phyloP scores from a whole-genome alignment of 169 alveolate genomes.

The Perkinsus olseni region DNA sequence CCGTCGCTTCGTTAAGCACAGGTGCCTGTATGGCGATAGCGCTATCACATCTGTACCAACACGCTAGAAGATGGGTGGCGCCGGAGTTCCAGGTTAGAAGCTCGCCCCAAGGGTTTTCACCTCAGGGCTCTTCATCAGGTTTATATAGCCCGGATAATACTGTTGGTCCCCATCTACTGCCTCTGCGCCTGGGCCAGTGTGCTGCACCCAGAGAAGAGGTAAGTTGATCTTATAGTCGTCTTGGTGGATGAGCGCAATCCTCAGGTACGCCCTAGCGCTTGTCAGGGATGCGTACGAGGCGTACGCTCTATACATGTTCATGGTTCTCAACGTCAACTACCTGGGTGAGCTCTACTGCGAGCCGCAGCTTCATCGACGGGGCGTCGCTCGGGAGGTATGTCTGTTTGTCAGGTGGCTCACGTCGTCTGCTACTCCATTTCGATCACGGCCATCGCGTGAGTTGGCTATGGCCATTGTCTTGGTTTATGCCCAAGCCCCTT shows the following conservation, averaged over 20 bases:
- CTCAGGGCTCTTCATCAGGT: background rate
- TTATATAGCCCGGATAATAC: background rate
- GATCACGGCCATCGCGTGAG: background rate
- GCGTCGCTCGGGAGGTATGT: background rate
- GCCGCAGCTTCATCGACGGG: no score
- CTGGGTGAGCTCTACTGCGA: background rate
- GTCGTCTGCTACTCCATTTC: background rate
- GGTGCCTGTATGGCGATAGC: background rate
- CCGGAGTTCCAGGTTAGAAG: background rate
- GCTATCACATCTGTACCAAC: background rate
- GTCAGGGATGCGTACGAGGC: background rate
- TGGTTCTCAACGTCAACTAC: background rate
- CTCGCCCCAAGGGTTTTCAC: background rate
- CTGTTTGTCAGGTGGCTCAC: background rate
- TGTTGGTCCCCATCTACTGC: background rate
- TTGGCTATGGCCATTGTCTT: background rate
- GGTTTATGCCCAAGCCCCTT: background rate
- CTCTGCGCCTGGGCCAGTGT: background rate
- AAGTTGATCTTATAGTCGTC: no score
- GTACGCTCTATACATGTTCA: background rate
- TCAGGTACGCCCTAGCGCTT: background rate
- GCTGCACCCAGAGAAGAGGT: background rate
- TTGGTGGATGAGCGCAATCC: no score
- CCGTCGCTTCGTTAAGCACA: background rate
- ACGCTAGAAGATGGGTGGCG: background rate